Conservation (phyloP, 495 filamentous ascomycete species). For the Massariosphaeria phaeospora region DNA sequence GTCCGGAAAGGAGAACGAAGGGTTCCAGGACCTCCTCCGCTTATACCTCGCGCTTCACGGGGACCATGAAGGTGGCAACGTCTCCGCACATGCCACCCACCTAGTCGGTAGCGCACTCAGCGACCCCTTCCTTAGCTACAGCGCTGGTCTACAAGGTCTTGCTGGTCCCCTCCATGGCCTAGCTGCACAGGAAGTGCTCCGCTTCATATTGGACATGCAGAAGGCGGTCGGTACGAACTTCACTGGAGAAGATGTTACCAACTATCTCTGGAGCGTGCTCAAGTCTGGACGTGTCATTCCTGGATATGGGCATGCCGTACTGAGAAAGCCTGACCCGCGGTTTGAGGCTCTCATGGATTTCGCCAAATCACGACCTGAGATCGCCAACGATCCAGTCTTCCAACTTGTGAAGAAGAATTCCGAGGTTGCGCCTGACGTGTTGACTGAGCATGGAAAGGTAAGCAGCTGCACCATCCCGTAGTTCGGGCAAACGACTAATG, state of each 20-base stretch:
- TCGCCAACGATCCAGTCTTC: conserved; percentile 84
- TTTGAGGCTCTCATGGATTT: conserved; percentile 97
- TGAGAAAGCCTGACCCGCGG: conserved; percentile 93
- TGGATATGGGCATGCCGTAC: conserved; percentile 96
- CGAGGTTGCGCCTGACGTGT: conserved; percentile 74
- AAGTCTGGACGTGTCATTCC: conserved; percentile 93
- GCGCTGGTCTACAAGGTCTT: conserved; percentile 89
- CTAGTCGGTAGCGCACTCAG: conserved; percentile 92
- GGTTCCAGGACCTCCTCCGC: conserved; percentile 91
- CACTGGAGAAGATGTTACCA: conserved; percentile 70
- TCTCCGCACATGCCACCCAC: conserved; percentile 95
- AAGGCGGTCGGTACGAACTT: conserved; percentile 72
- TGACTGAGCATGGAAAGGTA: conserved; percentile 86
- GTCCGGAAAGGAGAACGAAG: conserved; percentile 73
- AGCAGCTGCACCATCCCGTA: background rate
- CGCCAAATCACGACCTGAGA: conserved; percentile 75
- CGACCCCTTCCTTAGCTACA: conserved; percentile 94
- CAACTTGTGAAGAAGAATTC: conserved; percentile 84
- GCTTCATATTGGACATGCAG: conserved; percentile 95
- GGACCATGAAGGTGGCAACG: conserved; percentile 97
- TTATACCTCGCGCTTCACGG: conserved; percentile 95
- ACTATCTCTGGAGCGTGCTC: conserved; percentile 88
- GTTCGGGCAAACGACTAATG: background rate
- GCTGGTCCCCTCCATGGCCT: conserved; percentile 93
- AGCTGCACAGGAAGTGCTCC: conserved; percentile 93